Conservation (phyloP, 163 green algal genomes). For the Trebouxiophyceae sp. region DNA sequence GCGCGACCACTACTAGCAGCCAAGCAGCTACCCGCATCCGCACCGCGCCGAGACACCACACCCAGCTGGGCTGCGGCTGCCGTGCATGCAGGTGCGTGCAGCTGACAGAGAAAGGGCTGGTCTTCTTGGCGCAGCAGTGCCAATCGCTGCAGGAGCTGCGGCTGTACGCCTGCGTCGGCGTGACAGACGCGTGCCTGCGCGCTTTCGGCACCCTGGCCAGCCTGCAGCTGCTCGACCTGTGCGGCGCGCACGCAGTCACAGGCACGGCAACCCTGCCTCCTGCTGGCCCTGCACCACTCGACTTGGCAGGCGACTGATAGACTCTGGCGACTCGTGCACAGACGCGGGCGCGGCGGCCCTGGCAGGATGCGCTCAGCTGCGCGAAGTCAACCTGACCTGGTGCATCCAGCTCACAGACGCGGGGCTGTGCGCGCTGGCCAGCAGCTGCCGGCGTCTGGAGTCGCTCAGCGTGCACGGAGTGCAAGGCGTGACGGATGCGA, state of each 20-base stretch:
- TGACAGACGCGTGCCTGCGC: constrained; percentile 6
- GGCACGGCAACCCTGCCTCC: too few relatives aligned
- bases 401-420: constrained; percentile 19
- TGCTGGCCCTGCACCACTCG: too few relatives aligned
- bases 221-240: constrained; percentile 15
- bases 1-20: background rate
- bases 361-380: constrained; percentile 5
- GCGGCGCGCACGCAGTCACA: too few relatives aligned
- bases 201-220: background rate
- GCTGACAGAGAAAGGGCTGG: constrained; percentile 7
- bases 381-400: constrained; percentile 19
- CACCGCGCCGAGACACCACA: background rate
- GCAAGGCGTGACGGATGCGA: constrained; percentile 8
- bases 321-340: too few relatives aligned
- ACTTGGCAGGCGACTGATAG: too few relatives aligned
- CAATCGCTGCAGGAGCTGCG: constrained; percentile 10
- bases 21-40: too few relatives aligned
- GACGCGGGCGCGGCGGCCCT: constrained; percentile 4
- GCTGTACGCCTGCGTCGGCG: constrained; percentile 12
- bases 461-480: constrained; percentile 21
- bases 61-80: background rate
- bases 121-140: constrained; percentile 3
- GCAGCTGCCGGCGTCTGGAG: constrained; percentile 7
- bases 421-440: constrained; percentile 4
- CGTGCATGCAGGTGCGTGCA: constrained; percentile 17